Base-by-base conservation (phyloP, 805 yeast species). In the Schwanniomyces sp. region DNA sequence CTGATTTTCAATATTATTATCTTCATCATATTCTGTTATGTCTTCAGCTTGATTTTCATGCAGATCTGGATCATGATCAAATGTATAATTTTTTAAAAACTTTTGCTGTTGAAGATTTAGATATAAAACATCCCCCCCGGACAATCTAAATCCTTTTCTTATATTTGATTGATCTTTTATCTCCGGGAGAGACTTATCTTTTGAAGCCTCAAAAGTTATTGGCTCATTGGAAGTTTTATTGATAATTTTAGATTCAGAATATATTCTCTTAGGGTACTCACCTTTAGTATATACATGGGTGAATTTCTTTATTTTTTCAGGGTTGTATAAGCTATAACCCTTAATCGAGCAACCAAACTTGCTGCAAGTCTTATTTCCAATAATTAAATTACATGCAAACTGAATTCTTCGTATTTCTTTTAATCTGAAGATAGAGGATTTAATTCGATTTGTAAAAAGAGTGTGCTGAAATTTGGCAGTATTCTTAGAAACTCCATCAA, bases 321-420 rank as follows among this genome's bases (percentile, higher is more conserved):
- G 81, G 7, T 75, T 71, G 50, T 77, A 79, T n/a, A 87, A 72
- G 0, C 85, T 67, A 57, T 82, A 87, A 0, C 96, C 97, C 53
- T 79, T 80, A 0, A 91, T 74, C 0, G 90, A 86, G 41, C 92
- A 77, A 0, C 74, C 71, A 16, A 91, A 47, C 2, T 50, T 49
- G 5, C 74, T 75, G 12, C 66, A 69, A 4, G 58, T 43, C 2
- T 57, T 61, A 32, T 79, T 80, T 40, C 82, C 76, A 5, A 89
- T 65, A 1, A 80, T 75, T 40, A 91, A 63, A 8, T 83, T 79
- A 50, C 87, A 80, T 12, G 79, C 74, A 58, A 86, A 88, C 43
- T 78, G 79, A 0, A 84, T 75, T 41, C 96, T 66, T 41, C 79
- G 78, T 4, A 87, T 76, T 54, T 85, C 87, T 52, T 80, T 84